These are phyloP conservation scores for Penstemon barbatus DNA, from an alignment of 257 asterid genomes.

Conservation along the genomic window DNA sequence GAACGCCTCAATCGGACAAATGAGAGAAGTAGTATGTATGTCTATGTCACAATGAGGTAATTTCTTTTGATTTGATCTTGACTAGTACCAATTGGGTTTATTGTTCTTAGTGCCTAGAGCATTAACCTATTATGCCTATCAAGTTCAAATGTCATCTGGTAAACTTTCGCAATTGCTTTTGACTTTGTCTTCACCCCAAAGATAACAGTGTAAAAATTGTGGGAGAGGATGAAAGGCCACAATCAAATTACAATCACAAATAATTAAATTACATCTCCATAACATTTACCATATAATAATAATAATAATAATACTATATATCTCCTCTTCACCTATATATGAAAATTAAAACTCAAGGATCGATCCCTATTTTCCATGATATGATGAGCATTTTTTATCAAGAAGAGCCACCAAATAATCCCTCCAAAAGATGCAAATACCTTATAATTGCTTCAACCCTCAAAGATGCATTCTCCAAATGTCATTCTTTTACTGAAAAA, in stretches of 20 bases:
- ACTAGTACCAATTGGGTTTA: too few relatives aligned
- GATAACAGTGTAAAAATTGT: conserved; percentile 29
- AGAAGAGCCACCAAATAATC: conserved; percentile 42
- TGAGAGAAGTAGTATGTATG: too few relatives aligned
- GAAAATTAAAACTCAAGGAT: conserved; percentile 21
- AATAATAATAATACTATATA: too few relatives aligned
- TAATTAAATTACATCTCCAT: neutral
- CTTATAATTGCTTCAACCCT: conserved; percentile 38
- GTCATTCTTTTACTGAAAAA: conserved; percentile 45
- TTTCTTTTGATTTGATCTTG: too few relatives aligned
- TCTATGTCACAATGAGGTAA: too few relatives aligned
- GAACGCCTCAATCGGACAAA: too few relatives aligned
- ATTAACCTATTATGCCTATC: too few relatives aligned
- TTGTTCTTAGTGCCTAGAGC: too few relatives aligned
- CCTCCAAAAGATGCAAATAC: conserved; percentile 55
- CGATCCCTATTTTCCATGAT: conserved; percentile 26
- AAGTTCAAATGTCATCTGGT: conserved; percentile 21
- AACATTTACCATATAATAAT: too few relatives aligned
- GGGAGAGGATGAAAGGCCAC: conserved; percentile 49
- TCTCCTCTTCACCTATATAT: conserved; percentile 21
- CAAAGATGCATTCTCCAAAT: conserved; percentile 52
- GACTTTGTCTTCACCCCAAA: conserved; percentile 69
- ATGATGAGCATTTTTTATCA: conserved; percentile 49
- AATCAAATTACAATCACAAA: conserved; percentile 37
- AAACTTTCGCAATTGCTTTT: conserved; percentile 35